Evolutionary conservation across 2,329 filamentous ascomycete species (phyloP), one percentile per base, ranked within the genome.

Genomic region (Trichothecium sympodiale): DNA sequence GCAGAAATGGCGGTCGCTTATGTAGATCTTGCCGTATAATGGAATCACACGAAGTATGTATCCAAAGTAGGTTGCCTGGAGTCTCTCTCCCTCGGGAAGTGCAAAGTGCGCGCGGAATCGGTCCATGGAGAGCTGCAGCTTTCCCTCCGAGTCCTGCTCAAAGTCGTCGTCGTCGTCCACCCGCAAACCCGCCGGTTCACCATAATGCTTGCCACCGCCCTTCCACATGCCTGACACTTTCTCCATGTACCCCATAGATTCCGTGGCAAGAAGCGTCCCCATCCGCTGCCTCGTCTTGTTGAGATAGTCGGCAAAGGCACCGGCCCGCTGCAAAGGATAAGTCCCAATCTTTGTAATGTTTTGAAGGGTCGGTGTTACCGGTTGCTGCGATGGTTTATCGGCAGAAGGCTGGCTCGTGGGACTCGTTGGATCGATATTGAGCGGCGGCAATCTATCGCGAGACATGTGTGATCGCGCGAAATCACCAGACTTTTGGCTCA

Each of bases 211-310:
- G 47, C 81, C 80, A 10, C 85, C 85, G 25, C 91, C 91, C 46
- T 87, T 84, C 77, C 91, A 91, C 83, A 96, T 96, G 27, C 87
- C 89, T 0, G 89, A 94, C 0, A 96, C 88, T 56, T 95, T 96
- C 52, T 93, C 88, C 23, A 94, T 81, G 52, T 96, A 96, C 2
- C 86, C 87, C 79, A 94, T 94, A 1, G 89, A 93, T 55, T 95
- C 88, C 0, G 81, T 85, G 6, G 89, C 84, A 31, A 96, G 62
- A 8, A 94, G 62, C 18, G 69, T 84, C 41, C 84, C 85, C 77
- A 96, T 84, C 25, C 77, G 77, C 46, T 83, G 83, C 16, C 86
- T 81, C 16, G 83, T 77, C 38, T 71, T 80, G 50, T 83, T 84
- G 35, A 95, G 65, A 52, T 87, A 94, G 32, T 80, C 84, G 8